Evolutionary conservation across 169 alveolate genomes (phyloP), one percentile per base, ranked within the genome.

Genomic region (Eimeria brunetti): DNA sequence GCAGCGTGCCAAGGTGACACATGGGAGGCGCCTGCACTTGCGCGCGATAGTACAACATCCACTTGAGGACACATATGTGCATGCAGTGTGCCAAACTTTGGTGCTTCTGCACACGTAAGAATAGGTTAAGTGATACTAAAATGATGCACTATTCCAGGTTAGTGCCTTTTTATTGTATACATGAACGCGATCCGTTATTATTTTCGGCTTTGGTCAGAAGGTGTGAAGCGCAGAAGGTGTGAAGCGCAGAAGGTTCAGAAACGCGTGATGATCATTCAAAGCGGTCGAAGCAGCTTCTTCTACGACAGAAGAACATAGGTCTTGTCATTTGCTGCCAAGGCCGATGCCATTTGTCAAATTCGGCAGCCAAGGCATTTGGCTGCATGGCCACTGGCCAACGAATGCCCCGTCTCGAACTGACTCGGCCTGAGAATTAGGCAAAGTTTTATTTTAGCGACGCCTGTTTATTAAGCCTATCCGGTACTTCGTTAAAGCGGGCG

Each of bases 21-120:
- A 60, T 60, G 69, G 20, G n/a, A 6, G 75, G 75, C 75, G 75
- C 75, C 75, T n/a, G n/a, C 75, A 14, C 75, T 11, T 64, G 75
- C 41, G 41, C 7, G 75, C 41, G 41, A n/a, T 64, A 41, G 36
- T 64, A 27, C 41, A 22, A 5, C 18, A n/a, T 64, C 75, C 75
- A 27, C 41, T 16, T 64, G 75, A n/a, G 41, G 75, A 20, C 16
- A 20, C 36, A 64, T n/a, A 64, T 64, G 3, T 7, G 41, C 75
- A 27, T 64, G 44, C 75, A 27, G 44, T n/a, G 41, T n/a, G 41
- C 75, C 75, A 36, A 8, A 64, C 22, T 64, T 41, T 22, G 20
- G 12, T 36, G 75, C 18, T 64, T 64, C 2, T 64, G 75, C 20
- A 41, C 2, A 4, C 75, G 12, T n/a, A 27, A 64, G 36, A 7